Base-by-base conservation (phyloP, 306 rosid genomes). In the Oxytropis ochrocephala region DNA sequence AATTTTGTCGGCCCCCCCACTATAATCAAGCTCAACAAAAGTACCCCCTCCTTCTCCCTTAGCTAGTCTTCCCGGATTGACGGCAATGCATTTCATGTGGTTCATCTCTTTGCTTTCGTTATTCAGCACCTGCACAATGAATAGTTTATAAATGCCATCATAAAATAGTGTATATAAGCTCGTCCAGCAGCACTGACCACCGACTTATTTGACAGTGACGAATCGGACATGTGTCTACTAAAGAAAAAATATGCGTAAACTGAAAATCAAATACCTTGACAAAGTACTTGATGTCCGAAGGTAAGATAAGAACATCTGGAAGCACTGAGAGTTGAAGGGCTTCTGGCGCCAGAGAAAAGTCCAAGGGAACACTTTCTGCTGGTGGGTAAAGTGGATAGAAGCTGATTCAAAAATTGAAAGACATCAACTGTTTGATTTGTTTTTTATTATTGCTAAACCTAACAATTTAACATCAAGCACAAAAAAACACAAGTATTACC, bases 11-110 rank as follows among this genome's bases (percentile, higher is more conserved):
- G 91, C 83, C 54, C 73, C 82, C 3, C 92, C 89, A 50, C 78
- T 44, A 74, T 82, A 94, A 51, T 84, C 80, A 30, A 94, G 91
- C 86, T 87, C 97, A 0, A 81, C 92, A 48, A 94, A 94, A 75
- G 96, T 94, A 55, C 97, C 99, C 17, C 96, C 97, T 67, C 99
- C 96, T 85, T 88, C 98, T 59, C 97, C 99, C 82, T 91, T 91
- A 63, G 92, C 80, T 9, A 91, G 78, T 83, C 97, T 88, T 81
- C 97, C 99, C 0, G 97, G 99, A 79, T 94, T 94, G 50, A 94
- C 76, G 48, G 92, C 91, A 57, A 91, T 62, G 78, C 96, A 91
- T 64, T 80, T 90, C 55, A 11, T 59, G 66, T 41, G 72, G 71
- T 65, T 81, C 36, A 62, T 80, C 21, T 75, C 86, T 39, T 81